Percentiles rank a stretch among this genome's conserved stretches.
Evolutionary conservation across 2,329 filamentous ascomycete genomes (phyloP).

Genomic region (Fusarium subglutinans): DNA sequence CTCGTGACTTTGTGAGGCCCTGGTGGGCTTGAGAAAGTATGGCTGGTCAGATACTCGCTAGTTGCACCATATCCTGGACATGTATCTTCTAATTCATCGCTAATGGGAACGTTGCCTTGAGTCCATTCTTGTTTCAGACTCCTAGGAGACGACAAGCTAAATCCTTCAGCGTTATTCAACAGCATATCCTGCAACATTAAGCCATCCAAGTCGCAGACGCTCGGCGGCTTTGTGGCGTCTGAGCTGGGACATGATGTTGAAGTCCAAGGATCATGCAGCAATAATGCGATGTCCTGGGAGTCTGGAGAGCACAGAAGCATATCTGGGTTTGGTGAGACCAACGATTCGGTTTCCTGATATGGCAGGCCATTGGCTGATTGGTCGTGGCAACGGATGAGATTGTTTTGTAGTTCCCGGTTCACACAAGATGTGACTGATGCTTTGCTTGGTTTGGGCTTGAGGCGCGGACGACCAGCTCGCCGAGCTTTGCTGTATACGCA

Average conservation of each 20-base stretch:
- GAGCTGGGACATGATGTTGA: neutral
- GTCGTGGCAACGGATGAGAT: too few species aligned
- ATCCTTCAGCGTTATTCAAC: fast-evolving
- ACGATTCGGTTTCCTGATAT: fast-evolving
- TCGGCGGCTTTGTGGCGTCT: neutral
- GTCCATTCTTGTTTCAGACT: neutral
- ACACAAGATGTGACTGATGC: neutral
- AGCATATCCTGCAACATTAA: neutral
- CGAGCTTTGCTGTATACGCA: neutral
- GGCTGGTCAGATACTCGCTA: fast-evolving
- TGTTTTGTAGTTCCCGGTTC: fast-evolving
- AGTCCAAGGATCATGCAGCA: neutral
- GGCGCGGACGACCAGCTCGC: neutral
- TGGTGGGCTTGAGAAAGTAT: too few species aligned
- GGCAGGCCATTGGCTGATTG: too few species aligned
- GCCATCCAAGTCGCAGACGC: neutral
- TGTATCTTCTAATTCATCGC: neutral
- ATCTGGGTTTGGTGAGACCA: neutral
- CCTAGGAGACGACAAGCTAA: fast-evolving
- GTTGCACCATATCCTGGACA: neutral
- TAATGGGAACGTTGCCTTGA: fast-evolving
- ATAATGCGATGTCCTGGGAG: neutral
- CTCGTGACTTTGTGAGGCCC: fast-evolving
- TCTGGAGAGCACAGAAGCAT: neutral
- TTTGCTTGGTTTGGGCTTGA: neutral